Base-by-base conservation (phyloP, 495 filamentous ascomycete species). In the Penicillium crystallinum region DNA sequence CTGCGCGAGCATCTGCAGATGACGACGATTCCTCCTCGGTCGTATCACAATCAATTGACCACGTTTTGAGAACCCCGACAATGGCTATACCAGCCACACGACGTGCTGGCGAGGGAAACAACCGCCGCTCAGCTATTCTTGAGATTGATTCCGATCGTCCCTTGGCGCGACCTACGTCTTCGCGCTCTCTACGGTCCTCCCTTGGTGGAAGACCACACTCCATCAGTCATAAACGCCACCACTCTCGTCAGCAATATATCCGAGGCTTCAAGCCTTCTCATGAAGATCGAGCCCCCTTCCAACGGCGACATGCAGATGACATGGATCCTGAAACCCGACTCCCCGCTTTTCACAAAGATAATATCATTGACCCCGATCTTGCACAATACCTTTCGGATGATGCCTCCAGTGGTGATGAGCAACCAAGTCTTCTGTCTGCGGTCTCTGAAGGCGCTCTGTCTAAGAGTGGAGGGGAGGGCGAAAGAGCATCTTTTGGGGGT, bases 351-450 rank as follows among this genome's bases (percentile, higher is more conserved):
- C 95, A 97, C 62, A 90, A 90, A 57, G 95, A 99, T 63, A 97
- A 89, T 59, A 96, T 99, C 56, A 97, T 97, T 63, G 95, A 99
- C 61, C 92, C 95, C 3, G 95, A 97, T 60, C 74, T 97, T 14
- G 91, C 91, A 2, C 89, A 90, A 23, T 97, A 92, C 70, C 86
- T 97, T 75, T 97, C 93, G 15, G 95, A 99, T 66, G 87, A 91
- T 59, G 90, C 85, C 18, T 92, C 89, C 2, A 97, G 88, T 61
- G 93, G 86, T 15, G 91, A 96, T 57, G 91, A 97, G 46, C 89
- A 93, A 61, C 82, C 90, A 69, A 91, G 85, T 65, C 86, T 97
- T 15, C 83, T 93, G 61, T 81, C 88, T 22, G 85, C 87, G 0
- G 81, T 95, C 19, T 77, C 77, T 29, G 76, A 78, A 19, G 72